phyloP scores from a whole-genome alignment of 805 yeast genomes.

The Lachancea waltii region DNA sequence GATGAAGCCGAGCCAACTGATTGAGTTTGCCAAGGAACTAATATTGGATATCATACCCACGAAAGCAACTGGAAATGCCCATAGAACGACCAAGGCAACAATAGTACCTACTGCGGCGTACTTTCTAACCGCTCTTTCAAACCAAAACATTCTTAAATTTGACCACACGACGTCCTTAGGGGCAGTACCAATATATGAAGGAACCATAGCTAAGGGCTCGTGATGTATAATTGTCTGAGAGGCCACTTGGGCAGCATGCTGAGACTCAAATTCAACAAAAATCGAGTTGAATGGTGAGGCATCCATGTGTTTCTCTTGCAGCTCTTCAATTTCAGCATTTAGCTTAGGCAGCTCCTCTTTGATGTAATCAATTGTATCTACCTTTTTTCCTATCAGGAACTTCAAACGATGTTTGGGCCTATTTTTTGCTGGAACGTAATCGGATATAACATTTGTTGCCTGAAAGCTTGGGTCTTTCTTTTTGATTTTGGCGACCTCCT shows the following conservation, averaged over 20 bases:
- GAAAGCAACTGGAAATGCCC: slow-evolving; percentile 77
- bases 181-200: slow-evolving; percentile 55
- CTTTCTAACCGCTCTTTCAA: slow-evolving; percentile 59
- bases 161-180: slow-evolving; percentile 63
- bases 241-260: slow-evolving; percentile 70
- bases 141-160: slow-evolving; percentile 73
- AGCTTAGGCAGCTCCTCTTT: slow-evolving; percentile 50
- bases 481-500: slow-evolving; percentile 51
- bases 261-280: slow-evolving; percentile 72
- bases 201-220: slow-evolving; percentile 55
- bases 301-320: slow-evolving; percentile 46
- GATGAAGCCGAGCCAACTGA: slow-evolving; percentile 51
- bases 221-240: slow-evolving; percentile 58
- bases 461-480: slow-evolving; percentile 51
- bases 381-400: slow-evolving; percentile 47
- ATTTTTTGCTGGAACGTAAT: slow-evolving; percentile 58
- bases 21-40: slow-evolving; percentile 51
- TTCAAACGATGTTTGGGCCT: slow-evolving; percentile 53
- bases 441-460: slow-evolving; percentile 41
- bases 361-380: slow-evolving; percentile 55
- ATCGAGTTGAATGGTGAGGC: slow-evolving; percentile 68
- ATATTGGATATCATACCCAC: slow-evolving; percentile 70
- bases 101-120: slow-evolving; percentile 48
- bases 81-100: slow-evolving; percentile 49
- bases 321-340: slow-evolving; percentile 47